These are phyloP conservation scores for Akanthomyces muscarius DNA, from an alignment of 2,329 filamentous ascomycete genomes.

Conservation along the genomic window DNA sequence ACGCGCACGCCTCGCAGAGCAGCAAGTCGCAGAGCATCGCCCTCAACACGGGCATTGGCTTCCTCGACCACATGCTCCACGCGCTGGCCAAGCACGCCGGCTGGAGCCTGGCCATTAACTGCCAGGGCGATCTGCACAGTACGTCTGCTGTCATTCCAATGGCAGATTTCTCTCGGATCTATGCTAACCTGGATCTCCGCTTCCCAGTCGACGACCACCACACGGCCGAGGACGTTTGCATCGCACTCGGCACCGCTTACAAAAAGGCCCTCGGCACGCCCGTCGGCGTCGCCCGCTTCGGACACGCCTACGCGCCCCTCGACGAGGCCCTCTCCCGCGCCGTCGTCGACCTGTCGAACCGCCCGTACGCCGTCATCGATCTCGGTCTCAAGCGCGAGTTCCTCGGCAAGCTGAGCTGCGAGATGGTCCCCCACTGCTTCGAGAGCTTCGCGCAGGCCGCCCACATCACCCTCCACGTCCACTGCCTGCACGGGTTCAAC, in stretches of 20 bases:
- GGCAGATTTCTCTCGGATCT: background rate
- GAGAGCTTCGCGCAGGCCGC: conserved; percentile 91
- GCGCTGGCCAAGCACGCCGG: conserved; percentile 93
- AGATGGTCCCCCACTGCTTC: conserved; percentile 97
- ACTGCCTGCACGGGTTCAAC: conserved; percentile 85
- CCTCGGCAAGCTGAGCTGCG: conserved; percentile 86
- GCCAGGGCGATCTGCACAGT: conserved; percentile 90
- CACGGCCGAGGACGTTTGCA: conserved; percentile 91
- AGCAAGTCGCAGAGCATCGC: conserved; percentile 82
- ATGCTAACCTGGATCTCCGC: background rate
- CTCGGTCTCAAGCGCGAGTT: conserved; percentile 85
- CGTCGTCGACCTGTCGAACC: conserved; percentile 91
- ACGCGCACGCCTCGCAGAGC: conserved; percentile 76
- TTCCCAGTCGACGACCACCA: conserved; percentile 90
- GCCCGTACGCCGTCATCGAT: conserved; percentile 79
- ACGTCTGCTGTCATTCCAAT: conserved; percentile 32
- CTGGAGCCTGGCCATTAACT: conserved; percentile 81
- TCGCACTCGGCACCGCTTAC: conserved; percentile 85
- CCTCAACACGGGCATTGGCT: conserved; percentile 91
- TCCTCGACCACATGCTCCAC: conserved; percentile 98
- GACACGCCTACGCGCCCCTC: conserved; percentile 85
- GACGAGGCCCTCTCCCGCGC: conserved; percentile 93
- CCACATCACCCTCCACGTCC: conserved; percentile 89
- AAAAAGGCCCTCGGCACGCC: conserved; percentile 72
- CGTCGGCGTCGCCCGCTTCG: conserved; percentile 82